Evolutionary conservation across 371 early-diverging fungal species (phyloP).

Genomic region (Mucor sp.): DNA sequence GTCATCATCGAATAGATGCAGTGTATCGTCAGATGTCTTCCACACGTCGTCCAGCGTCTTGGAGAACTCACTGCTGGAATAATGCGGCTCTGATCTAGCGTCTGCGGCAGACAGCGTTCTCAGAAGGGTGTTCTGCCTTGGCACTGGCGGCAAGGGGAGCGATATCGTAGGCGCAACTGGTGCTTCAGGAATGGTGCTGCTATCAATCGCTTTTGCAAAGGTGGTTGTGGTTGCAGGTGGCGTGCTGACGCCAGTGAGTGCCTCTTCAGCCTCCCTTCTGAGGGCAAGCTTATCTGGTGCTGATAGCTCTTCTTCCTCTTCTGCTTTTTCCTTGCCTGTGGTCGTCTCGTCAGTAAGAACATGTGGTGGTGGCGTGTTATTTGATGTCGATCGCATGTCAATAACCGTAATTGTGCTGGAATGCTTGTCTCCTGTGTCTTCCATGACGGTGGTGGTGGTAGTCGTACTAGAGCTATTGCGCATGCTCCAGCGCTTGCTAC

Average conservation of each 20-base stretch:
- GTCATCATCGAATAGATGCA: conserved; percentile 7
- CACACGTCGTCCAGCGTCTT: conserved; percentile 29
- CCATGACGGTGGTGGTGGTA: background rate
- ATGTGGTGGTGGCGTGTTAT: background rate
- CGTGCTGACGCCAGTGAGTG: background rate
- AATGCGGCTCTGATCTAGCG: no score
- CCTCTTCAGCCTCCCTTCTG: conserved; percentile 18
- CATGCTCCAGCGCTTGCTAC: conserved; percentile 19
- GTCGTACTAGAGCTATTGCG: background rate
- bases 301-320: conserved; percentile 13
- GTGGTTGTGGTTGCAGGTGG: background rate
- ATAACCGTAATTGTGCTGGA: conserved; percentile 16
- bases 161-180: background rate
- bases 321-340: background rate
- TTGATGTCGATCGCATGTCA: conserved; percentile 10
- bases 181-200: background rate
- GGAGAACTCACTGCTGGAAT: conserved; percentile 9
- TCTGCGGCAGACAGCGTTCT: background rate
- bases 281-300: conserved; percentile 11
- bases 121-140: background rate
- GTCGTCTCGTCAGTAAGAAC: background rate
- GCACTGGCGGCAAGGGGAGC: background rate
- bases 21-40: conserved; percentile 13
- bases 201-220: background rate
- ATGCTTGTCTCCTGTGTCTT: conserved; percentile 7